Evolutionary conservation across 2,329 filamentous ascomycete genomes (phyloP).

Genomic region (Cercospora citrullina): DNA sequence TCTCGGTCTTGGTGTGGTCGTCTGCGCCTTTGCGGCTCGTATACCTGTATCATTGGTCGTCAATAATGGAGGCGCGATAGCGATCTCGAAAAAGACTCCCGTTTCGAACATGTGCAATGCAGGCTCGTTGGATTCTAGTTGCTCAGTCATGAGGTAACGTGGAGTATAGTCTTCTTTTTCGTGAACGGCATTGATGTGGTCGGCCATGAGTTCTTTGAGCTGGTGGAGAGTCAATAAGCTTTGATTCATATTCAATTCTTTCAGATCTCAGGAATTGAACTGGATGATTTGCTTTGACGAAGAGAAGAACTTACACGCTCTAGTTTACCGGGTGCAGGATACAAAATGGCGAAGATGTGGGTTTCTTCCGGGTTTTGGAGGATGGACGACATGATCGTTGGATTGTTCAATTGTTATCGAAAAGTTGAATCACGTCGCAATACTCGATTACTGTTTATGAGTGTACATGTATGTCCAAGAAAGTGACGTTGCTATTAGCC

Average conservation of each 20-base stretch:
- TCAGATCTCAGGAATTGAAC: no score
- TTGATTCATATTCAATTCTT: no score
- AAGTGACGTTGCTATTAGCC: background rate
- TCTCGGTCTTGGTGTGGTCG: conserved; percentile 23
- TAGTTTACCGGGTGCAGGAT: conserved; percentile 23
- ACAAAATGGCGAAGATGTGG: conserved; percentile 26
- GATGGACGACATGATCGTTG: conserved; percentile 13
- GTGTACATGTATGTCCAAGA: background rate
- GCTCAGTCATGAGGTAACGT: conserved; percentile 29
- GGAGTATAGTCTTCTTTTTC: conserved; percentile 28
- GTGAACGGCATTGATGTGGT: conserved; percentile 23
- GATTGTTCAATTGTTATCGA: no score
- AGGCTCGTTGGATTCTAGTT: conserved; percentile 25
- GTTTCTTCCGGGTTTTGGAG: conserved; percentile 22
- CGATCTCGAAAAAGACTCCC: conserved; percentile 6
- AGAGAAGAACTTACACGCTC: conserved; percentile 10
- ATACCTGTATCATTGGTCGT: conserved; percentile 17
- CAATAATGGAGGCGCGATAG: no score
- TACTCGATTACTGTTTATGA: background rate
- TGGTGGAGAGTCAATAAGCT: background rate
- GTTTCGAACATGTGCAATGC: conserved; percentile 31
- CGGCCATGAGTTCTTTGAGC: conserved; percentile 23
- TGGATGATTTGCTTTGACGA: no score
- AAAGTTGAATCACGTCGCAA: background rate
- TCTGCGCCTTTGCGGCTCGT: conserved; percentile 24